phyloP scores from a whole-genome alignment of 169 alveolate genomes.

The Miamiensis avidus region DNA sequence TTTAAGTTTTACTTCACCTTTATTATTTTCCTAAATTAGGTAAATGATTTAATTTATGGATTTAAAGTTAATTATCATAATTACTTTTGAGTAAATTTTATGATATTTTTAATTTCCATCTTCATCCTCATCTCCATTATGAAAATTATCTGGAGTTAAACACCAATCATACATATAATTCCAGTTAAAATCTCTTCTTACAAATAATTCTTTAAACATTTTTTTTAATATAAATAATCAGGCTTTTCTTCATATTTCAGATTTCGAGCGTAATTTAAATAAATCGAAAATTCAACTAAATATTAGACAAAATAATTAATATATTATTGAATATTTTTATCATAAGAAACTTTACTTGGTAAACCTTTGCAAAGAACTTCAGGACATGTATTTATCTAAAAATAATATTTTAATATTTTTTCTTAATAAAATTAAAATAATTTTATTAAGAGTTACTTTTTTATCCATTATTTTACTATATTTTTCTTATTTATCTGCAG shows the following conservation, averaged over 20 bases:
- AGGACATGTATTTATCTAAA: slow-evolving; percentile 91
- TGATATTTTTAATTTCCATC: no score
- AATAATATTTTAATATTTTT: no score
- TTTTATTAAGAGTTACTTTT: slow-evolving; percentile 33
- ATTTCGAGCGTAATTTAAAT: slow-evolving; percentile 53
- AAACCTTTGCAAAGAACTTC: slow-evolving; percentile 93
- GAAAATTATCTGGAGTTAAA: not conserved
- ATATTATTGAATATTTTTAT: no score
- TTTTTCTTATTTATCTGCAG: slow-evolving; percentile 51
- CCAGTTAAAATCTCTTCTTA: not conserved
- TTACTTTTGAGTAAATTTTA: not conserved
- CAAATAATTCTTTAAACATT: not conserved
- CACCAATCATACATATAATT: slow-evolving; percentile 19
- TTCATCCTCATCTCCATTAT: not conserved
- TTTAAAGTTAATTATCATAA: no score
- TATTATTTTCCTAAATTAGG: not conserved
- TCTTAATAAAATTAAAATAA: no score
- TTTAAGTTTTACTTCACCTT: not conserved
- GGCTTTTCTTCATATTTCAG: slow-evolving; percentile 74
- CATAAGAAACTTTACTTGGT: slow-evolving; percentile 22
- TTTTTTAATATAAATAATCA: slow-evolving; percentile 55
- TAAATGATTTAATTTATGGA: no score
- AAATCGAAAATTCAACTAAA: slow-evolving; percentile 45
- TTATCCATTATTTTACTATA: slow-evolving; percentile 52
- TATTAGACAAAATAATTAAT: not conserved